A percentile compares a stretch with the other conserved stretches of the same genome.
These are phyloP conservation scores for Fusarium torreyae DNA, from an alignment of 2,329 filamentous ascomycete species.

Conservation along the genomic window DNA sequence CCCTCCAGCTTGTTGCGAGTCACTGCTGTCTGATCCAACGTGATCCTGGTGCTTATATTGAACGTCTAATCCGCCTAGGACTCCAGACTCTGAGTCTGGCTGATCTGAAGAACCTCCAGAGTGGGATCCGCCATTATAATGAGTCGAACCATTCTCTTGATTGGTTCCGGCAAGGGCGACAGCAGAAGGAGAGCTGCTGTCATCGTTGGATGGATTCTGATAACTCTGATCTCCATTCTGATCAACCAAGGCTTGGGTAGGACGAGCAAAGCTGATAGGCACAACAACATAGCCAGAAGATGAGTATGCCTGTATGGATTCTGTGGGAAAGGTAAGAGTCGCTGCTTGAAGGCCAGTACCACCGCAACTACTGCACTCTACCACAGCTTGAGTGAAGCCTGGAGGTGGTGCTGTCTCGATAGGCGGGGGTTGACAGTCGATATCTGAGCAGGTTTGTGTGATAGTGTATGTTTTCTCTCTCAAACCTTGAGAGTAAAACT, in stretches of 20 bases:
- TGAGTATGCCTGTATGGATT: conserved; percentile 24
- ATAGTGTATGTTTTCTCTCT: conserved; percentile 8
- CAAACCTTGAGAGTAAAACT: conserved; percentile 1
- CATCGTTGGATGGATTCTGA: neutral
- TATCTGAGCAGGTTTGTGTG: conserved; percentile 10
- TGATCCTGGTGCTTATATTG: neutral
- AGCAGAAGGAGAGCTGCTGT: neutral
- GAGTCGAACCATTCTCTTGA: neutral
- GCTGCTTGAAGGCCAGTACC: neutral
- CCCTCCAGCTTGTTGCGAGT: neutral
- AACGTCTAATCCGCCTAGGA: neutral
- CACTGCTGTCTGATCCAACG: neutral
- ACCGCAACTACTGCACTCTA: conserved; percentile 19
- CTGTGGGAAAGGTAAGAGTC: conserved; percentile 13
- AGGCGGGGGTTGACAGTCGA: conserved; percentile 2
- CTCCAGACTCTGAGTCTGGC: neutral
- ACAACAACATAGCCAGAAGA: conserved; percentile 18
- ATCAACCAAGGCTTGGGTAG: neutral
- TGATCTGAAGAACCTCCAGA: neutral
- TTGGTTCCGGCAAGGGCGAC: neutral
- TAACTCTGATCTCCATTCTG: neutral
- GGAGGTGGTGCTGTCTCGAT: conserved; percentile 21
- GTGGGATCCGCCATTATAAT: neutral
- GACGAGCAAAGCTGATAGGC: neutral
- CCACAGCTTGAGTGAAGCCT: conserved; percentile 18